phyloP scores from a whole-genome alignment of 1,284 basidiomycete species.

The Naganishia albida region DNA sequence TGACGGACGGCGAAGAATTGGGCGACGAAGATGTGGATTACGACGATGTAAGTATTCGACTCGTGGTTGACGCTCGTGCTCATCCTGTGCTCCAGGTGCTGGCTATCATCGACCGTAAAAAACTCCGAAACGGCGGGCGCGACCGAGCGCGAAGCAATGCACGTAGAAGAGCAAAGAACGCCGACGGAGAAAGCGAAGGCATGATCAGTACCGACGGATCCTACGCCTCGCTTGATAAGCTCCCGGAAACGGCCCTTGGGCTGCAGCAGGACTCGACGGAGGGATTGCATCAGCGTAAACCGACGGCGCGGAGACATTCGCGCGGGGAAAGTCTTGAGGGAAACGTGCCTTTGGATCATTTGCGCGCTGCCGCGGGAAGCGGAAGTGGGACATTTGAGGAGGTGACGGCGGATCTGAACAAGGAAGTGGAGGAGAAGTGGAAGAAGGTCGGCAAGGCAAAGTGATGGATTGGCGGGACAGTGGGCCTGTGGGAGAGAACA shows the following conservation, averaged over 20 bases:
- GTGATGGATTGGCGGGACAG: not conserved
- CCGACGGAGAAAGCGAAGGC: slow-evolving; percentile 37
- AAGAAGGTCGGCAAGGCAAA: slow-evolving; percentile 23
- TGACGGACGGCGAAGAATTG: slow-evolving; percentile 53
- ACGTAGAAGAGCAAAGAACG: slow-evolving; percentile 36
- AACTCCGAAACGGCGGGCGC: slow-evolving; percentile 27
- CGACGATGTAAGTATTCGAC: slow-evolving; percentile 51
- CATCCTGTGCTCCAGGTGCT: slow-evolving; percentile 39
- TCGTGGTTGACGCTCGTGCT: not conserved
- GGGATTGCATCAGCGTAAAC: slow-evolving; percentile 5
- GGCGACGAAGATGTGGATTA: slow-evolving; percentile 57
- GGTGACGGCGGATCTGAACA: slow-evolving; percentile 35
- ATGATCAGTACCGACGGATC: slow-evolving; percentile 37
- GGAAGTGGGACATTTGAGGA: slow-evolving; percentile 37
- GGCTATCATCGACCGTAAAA: slow-evolving; percentile 49
- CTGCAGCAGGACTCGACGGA: not conserved
- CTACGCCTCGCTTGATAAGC: slow-evolving; percentile 4
- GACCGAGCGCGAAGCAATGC: slow-evolving; percentile 22
- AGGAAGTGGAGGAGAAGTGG: slow-evolving; percentile 33
- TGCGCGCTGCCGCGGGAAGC: slow-evolving; percentile 4
- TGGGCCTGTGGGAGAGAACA: no score
- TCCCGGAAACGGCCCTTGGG: slow-evolving; percentile 9
- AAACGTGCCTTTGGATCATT: slow-evolving; percentile 6
- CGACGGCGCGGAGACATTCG: slow-evolving; percentile 9
- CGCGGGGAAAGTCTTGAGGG: slow-evolving; percentile 17